Conservation (phyloP, 257 asterid species). For the Solanum arcanum region DNA sequence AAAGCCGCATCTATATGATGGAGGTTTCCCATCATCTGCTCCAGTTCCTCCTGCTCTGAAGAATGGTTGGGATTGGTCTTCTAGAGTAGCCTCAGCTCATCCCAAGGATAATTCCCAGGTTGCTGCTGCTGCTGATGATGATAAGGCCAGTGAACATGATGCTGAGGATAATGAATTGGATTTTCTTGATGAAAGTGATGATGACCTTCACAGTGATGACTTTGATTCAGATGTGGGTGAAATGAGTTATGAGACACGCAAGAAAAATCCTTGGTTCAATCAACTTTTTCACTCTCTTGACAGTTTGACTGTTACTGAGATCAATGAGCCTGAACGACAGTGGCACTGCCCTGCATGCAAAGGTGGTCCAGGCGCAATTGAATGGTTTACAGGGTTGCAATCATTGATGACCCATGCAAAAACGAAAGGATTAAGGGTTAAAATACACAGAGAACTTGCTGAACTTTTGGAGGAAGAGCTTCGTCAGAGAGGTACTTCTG, state of each 20-base stretch:
- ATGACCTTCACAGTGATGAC: neutral
- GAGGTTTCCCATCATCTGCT: neutral
- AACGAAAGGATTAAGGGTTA: neutral
- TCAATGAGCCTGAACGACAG: neutral
- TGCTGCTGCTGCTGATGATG: neutral
- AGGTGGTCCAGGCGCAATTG: neutral
- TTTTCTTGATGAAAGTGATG: neutral
- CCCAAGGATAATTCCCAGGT: neutral
- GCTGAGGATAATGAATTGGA: neutral
- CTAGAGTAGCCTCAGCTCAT: neutral
- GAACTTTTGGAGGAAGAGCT: neutral
- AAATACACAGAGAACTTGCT: neutral
- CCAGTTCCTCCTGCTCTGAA: neutral
- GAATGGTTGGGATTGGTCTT: neutral
- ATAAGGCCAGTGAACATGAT: neutral
- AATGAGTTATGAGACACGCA: neutral
- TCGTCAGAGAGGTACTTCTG: neutral
- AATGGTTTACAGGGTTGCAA: neutral
- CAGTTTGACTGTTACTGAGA: neutral
- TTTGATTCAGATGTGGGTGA: neutral
- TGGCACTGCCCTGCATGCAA: neutral
- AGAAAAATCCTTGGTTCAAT: neutral
- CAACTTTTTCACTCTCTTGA: neutral
- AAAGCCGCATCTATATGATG: neutral
- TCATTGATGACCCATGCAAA: neutral